Percentiles rank a stretch among this genome's conserved stretches.
phyloP scores from a whole-genome alignment of 768 basidiomycete species.

The Auricularia sp. region DNA sequence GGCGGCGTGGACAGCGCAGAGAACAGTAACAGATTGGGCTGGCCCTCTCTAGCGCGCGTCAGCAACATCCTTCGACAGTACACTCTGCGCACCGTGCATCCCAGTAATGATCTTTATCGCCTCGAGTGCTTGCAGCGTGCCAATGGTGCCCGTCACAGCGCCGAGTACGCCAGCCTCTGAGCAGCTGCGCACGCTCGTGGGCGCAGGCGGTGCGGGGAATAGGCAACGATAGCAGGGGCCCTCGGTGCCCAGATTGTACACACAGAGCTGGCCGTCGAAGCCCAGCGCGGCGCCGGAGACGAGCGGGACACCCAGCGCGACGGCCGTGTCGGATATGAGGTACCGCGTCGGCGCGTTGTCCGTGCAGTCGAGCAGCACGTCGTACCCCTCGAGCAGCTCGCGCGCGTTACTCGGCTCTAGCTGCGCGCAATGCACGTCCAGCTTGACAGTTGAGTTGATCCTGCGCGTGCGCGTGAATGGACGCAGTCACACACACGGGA shows the following conservation, averaged over 20 bases:
- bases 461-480: constrained; percentile 30
- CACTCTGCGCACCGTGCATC: constrained; percentile 40
- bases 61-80: neutral
- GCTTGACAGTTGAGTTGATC: constrained; percentile 57
- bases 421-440: constrained; percentile 45
- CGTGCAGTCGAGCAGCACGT: constrained; percentile 86
- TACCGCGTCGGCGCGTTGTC: constrained; percentile 91
- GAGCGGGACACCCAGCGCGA: constrained; percentile 66
- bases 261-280: constrained; percentile 71
- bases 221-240: constrained; percentile 93
- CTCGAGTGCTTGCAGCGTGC: constrained; percentile 82
- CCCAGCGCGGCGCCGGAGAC: constrained; percentile 89
- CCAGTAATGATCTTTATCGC: constrained; percentile 71
- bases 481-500: neutral
- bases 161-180: constrained; percentile 87
- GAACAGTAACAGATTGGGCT: constrained; percentile 61
- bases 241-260: constrained; percentile 49
- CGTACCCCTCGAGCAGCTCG: constrained; percentile 49
- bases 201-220: constrained; percentile 71
- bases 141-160: constrained; percentile 80
- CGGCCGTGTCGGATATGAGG: constrained; percentile 79
- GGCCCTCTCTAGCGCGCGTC: constrained; percentile 33
- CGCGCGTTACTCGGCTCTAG: constrained; percentile 57
- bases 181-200: constrained; percentile 32
- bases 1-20: constrained; percentile 59